These are phyloP conservation scores for Cyberlindnera xylosilytica DNA, from an alignment of 805 yeast genomes.

Conservation along the genomic window DNA sequence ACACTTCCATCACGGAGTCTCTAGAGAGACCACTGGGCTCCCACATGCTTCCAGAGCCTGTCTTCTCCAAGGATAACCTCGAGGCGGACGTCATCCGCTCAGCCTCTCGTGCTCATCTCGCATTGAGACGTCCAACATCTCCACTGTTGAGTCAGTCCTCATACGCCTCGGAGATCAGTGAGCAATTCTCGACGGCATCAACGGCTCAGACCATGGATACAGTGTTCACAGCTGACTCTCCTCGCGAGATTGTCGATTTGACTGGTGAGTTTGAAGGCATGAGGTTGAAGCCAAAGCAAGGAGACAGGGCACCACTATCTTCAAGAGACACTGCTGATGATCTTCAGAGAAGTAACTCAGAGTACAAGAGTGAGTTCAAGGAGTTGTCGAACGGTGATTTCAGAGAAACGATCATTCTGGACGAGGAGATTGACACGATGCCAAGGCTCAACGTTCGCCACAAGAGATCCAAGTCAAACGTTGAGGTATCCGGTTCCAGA, in stretches of 20 bases:
- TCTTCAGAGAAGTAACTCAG: neutral
- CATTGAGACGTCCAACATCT: constrained; percentile 6
- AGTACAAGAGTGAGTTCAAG: constrained; percentile 15
- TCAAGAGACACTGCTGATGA: too few species aligned
- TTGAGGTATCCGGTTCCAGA: constrained; percentile 3
- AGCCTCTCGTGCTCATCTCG: constrained; percentile 2
- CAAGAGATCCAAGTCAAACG: constrained; percentile 16
- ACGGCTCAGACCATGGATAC: constrained; percentile 15
- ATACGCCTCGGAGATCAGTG: constrained; percentile 25
- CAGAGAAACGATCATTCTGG: constrained; percentile 24
- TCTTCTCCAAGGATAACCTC: constrained; percentile 15
- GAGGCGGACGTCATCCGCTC: constrained; percentile 23
- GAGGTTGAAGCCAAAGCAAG: constrained; percentile 2
- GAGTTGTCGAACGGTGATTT: constrained; percentile 20
- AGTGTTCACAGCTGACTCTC: neutral
- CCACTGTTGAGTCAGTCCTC: constrained; percentile 25
- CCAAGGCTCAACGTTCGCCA: neutral
- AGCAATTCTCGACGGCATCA: constrained; percentile 19
- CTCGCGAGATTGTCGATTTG: constrained; percentile 7
- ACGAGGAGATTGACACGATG: constrained; percentile 18
- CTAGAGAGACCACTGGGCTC: constrained; percentile 16
- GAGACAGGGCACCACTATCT: neutral
- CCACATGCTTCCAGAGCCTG: constrained; percentile 16
- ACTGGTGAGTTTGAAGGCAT: constrained; percentile 4
- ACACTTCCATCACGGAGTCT: neutral